These are phyloP conservation scores for Taiozyma sp. DNA, from an alignment of 1,139 yeast genomes.

Conservation along the genomic window DNA sequence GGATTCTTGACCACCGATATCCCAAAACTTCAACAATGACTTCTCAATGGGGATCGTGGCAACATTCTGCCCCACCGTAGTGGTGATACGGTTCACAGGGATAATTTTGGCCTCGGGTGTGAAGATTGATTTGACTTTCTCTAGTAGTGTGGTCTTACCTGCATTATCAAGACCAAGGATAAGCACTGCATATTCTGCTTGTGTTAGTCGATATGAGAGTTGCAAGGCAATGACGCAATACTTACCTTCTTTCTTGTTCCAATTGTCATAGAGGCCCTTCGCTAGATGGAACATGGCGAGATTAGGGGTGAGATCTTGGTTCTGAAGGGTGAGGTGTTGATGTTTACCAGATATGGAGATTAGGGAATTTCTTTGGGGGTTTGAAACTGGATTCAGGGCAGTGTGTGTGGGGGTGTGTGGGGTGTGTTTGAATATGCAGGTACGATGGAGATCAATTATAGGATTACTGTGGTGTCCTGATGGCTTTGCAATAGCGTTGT, in stretches of 20 bases:
- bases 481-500: too few species aligned
- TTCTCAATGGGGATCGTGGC: conserved; percentile 48
- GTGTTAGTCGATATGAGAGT: neutral
- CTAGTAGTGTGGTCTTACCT: conserved; percentile 84
- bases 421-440: too few species aligned
- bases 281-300: conserved; percentile 57
- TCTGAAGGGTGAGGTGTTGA: neutral
- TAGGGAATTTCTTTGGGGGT: too few species aligned
- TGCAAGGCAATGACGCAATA: neutral
- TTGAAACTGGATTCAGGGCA: too few species aligned
- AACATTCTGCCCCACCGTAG: conserved; percentile 77
- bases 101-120: conserved; percentile 35
- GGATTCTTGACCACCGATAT: conserved; percentile 88
- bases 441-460: too few species aligned
- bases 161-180: conserved; percentile 93
- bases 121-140: conserved; percentile 50
- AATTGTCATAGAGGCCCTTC: conserved; percentile 49
- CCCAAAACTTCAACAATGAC: conserved; percentile 80
- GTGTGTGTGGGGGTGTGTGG: too few species aligned
- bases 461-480: too few species aligned
- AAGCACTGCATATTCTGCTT: conserved; percentile 58
- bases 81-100: conserved; percentile 47
- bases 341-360: neutral
- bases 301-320: neutral
- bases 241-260: conserved; percentile 49